These are phyloP conservation scores for Cytospora schulzeri DNA, from an alignment of 2,329 filamentous ascomycete genomes.

Conservation along the genomic window DNA sequence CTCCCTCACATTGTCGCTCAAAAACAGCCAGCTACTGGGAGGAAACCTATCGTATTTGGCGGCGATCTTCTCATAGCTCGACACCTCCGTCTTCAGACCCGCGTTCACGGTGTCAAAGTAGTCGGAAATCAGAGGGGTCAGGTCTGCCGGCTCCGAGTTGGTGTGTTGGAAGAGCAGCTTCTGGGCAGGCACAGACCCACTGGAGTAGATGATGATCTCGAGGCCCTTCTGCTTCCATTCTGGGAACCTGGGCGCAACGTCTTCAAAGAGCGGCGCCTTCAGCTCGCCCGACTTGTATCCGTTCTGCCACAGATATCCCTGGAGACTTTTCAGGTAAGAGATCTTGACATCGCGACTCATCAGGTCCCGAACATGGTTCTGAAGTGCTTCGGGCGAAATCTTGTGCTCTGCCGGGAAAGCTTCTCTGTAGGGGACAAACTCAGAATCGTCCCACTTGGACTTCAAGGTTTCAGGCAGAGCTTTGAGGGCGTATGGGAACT, in stretches of 20 bases:
- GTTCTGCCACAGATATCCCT: conserved; percentile 76
- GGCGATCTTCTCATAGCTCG: conserved; percentile 70
- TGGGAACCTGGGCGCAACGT: conserved; percentile 67
- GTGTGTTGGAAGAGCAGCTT: conserved; percentile 76
- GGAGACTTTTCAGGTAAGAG: conserved; percentile 75
- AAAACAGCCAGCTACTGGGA: conserved; percentile 66
- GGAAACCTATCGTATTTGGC: conserved; percentile 48
- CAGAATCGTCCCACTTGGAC: conserved; percentile 65
- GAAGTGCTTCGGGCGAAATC: conserved; percentile 59
- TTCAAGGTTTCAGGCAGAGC: conserved; percentile 66
- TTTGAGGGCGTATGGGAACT: conserved; percentile 78
- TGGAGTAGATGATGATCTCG: conserved; percentile 76
- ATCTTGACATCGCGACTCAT: conserved; percentile 73
- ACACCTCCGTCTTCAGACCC: conserved; percentile 68
- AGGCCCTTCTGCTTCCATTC: conserved; percentile 59
- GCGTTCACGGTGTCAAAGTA: conserved; percentile 84
- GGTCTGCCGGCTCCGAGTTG: conserved; percentile 58
- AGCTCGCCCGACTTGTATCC: conserved; percentile 73
- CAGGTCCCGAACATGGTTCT: conserved; percentile 70
- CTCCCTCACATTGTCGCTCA: conserved; percentile 78
- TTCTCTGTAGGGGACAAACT: conserved; percentile 68
- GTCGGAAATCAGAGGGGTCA: conserved; percentile 60
- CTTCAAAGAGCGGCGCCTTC: conserved; percentile 72
- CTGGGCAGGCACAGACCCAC: conserved; percentile 78
- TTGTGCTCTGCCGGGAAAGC: conserved; percentile 70